These are phyloP conservation scores for Globisporangium acanthophoron DNA, from an alignment of 352 stramenopile genomes.

Conservation along the genomic window DNA sequence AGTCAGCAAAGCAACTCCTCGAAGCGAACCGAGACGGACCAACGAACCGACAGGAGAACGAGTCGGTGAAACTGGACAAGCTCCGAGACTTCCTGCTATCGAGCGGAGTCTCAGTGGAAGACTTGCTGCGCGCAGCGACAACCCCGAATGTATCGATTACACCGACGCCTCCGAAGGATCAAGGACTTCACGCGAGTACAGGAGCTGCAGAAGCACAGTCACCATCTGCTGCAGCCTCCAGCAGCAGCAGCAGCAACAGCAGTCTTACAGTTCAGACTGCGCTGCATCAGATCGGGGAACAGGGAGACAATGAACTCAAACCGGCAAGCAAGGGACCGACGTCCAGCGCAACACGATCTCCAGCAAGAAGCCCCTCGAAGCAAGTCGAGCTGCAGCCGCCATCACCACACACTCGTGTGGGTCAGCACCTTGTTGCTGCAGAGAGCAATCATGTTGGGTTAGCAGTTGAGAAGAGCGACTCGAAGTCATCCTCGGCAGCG, in stretches of 20 bases:
- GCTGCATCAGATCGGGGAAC: background rate
- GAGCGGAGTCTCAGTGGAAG: conserved; percentile 65
- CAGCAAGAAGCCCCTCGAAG: conserved; percentile 2
- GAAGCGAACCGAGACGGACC: background rate
- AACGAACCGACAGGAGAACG: conserved; percentile 5
- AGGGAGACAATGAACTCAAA: background rate
- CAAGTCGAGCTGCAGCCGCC: conserved; percentile 4
- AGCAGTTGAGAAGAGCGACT: background rate
- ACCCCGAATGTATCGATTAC: conserved; percentile 35
- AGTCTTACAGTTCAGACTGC: background rate
- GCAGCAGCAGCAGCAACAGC: background rate
- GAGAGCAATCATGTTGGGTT: background rate
- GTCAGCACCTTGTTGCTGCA: background rate
- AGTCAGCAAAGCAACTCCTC: background rate
- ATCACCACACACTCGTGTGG: background rate
- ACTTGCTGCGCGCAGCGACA: conserved; percentile 60
- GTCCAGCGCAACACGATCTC: background rate
- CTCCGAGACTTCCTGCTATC: conserved; percentile 53
- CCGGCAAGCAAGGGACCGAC: background rate
- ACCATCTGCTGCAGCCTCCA: background rate
- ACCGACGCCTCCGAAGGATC: conserved; percentile 3
- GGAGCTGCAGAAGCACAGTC: background rate
- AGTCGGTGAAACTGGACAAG: conserved; percentile 38
- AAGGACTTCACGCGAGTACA: background rate
- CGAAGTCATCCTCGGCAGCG: no score